Base-by-base conservation (phyloP, 345 rosid genomes). In the Anacardium occidentale region DNA sequence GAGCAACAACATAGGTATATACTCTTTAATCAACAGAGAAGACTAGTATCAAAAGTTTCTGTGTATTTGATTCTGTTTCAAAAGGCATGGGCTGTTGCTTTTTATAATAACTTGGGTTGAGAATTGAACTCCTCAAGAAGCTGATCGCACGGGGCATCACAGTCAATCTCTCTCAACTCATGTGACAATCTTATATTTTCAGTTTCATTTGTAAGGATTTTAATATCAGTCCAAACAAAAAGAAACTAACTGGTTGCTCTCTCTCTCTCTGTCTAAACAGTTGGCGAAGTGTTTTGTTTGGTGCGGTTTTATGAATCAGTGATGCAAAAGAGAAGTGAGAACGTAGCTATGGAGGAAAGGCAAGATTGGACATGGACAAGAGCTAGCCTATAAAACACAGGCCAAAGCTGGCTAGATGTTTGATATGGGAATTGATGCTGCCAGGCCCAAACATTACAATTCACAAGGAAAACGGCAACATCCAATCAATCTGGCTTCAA, bases 171-270 rank as follows among this genome's bases (percentile, higher is more conserved):
- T 40, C 72, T 63, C 12, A 57, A 58, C 69, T 74, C 81, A 76
- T 76, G 83, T 82, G 80, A 82, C 74, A 66, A 37, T 22, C 58
- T 25, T 60, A 24, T 32, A 14, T n/a, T 52, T 50, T 34, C 26
- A 0, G 2, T 29, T 61, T 56, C 74, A 29, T 14, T 56, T 22
- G 52, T 29, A 68, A 67, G 61, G 51, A 44, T 61, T 24, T 64
- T 25, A 42, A 76, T 64, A 71, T 70, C 73, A 74, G 68, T 63
- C 65, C 62, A 69, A 59, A 22, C 17, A 21, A 18, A 17, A 73
- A 5, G 29, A 64, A 12, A 55, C 1, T 58, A 32, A 58, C 24
- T 45, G 48, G 50, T 52, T 62, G 11, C 15, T 48, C 52, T 48
- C 52, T 48, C 42, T 7, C 1, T 37, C 42, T 37, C 9, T 37